Evolutionary conservation across 768 basidiomycete genomes (phyloP).

Genomic region (Leccinum imitatum): DNA sequence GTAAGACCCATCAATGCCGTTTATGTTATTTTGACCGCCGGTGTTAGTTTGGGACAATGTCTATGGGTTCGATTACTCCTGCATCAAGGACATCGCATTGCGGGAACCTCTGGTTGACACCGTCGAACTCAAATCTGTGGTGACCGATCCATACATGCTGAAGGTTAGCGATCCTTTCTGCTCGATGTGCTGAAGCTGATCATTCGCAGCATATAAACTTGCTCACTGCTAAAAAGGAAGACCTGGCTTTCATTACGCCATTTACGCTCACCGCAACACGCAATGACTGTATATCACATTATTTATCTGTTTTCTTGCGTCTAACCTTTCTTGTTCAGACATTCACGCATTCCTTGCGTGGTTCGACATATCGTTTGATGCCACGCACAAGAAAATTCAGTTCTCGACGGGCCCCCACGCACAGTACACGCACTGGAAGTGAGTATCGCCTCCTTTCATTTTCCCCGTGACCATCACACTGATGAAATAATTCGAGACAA

Average conservation of each 20-base stretch:
- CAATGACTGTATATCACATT: constrained; percentile 76
- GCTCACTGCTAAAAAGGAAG: constrained; percentile 90
- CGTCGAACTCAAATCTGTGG: constrained; percentile 95
- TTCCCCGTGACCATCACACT: background rate
- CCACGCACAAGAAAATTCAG: constrained; percentile 91
- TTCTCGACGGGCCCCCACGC: constrained; percentile 99
- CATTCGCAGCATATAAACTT: constrained; percentile 79
- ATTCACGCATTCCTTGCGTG: constrained; percentile 98
- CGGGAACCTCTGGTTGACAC: constrained; percentile 97
- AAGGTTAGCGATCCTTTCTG: constrained; percentile 52
- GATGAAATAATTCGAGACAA: constrained; percentile 52
- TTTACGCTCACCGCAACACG: constrained; percentile 83
- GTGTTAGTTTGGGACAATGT: constrained; percentile 96
- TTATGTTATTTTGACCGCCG: constrained; percentile 5
- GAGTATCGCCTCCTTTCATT: constrained; percentile 33
- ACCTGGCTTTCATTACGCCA: constrained; percentile 79
- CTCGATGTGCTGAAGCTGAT: constrained; percentile 7
- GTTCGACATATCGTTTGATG: constrained; percentile 97
- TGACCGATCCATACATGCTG: constrained; percentile 87
- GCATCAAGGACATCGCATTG: constrained; percentile 98
- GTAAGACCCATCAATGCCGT: constrained; percentile 38
- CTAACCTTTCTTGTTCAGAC: constrained; percentile 48
- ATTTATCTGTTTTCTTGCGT: background rate
- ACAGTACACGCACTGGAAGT: constrained; percentile 97
- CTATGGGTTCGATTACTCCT: constrained; percentile 98